These are phyloP conservation scores for Scutellaria galericulata DNA, from an alignment of 257 asterid genomes.

Conservation along the genomic window DNA sequence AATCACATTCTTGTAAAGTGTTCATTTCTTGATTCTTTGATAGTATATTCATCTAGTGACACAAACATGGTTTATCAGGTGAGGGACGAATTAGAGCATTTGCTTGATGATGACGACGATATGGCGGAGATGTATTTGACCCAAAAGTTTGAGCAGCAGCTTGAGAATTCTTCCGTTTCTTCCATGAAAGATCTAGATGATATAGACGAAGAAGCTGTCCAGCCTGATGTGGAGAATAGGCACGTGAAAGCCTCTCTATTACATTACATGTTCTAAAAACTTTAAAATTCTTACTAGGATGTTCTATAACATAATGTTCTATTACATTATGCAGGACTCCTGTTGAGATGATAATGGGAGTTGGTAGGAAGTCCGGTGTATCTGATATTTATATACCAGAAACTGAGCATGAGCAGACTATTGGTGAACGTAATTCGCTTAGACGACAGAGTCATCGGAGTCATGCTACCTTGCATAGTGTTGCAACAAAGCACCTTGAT, in stretches of 20 bases:
- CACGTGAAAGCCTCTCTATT: conserved; percentile 19
- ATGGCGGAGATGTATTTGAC: conserved; percentile 96
- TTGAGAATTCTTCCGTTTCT: conserved; percentile 56
- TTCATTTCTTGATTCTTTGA: background rate
- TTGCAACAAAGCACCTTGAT: conserved; percentile 53
- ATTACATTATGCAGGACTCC: background rate
- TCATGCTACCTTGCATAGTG: conserved; percentile 50
- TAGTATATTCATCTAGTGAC: background rate
- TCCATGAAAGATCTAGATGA: conserved; percentile 50
- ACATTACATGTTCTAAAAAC: background rate
- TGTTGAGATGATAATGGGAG: conserved; percentile 30
- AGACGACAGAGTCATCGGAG: conserved; percentile 53
- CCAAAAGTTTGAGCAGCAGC: conserved; percentile 58
- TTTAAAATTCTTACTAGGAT: too few relatives aligned
- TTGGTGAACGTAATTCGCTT: conserved; percentile 37
- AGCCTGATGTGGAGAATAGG: conserved; percentile 46
- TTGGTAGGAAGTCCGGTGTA: conserved; percentile 42
- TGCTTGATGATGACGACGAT: conserved; percentile 86
- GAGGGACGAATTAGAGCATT: conserved; percentile 85
- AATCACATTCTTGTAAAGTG: background rate
- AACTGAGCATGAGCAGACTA: conserved; percentile 32
- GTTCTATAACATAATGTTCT: background rate
- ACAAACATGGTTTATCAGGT: conserved; percentile 48
- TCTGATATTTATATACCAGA: conserved; percentile 42
- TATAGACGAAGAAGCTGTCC: conserved; percentile 45